Evolutionary conservation across 2,329 filamentous ascomycete genomes (phyloP), one percentile per base, ranked within the genome.

Genomic region (Davidsoniella eucalypti): DNA sequence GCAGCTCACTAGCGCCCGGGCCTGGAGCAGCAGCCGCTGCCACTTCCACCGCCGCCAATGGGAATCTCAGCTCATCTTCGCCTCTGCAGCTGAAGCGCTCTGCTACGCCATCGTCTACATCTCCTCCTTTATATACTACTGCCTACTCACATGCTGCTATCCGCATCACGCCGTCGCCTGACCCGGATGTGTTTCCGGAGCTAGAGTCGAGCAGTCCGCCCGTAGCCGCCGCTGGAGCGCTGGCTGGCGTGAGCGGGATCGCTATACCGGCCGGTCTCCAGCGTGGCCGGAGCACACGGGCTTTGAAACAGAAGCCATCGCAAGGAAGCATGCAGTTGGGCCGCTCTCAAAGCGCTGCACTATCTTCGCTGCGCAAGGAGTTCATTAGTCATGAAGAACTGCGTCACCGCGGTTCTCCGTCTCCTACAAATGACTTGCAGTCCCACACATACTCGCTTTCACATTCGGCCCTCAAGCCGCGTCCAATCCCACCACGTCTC

Each of bases 341-440:
- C 7, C 47, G 41, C 10, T 41, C 47, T 14, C 49, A 51, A 21
- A 37, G 42, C 9, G 50, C 50, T 5, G 44, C 50, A 18, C 12
- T 52, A 10, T 52, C 44, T 7, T 47, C 50, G 8, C 29, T 52
- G 25, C 47, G 51, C 25, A 44, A 44, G 18, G 51, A 52, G 43
- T 52, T 52, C 39, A 52, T 36, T 21, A 49, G 37, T 10, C 51
- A 52, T 46, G 51, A 52, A 7, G 49, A 50, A 17, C 14, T 50
- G n/a, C 41, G 42, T 16, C 16, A 33, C 16, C 49, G 49, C 9
- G 49, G 49, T 33, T 39, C 41, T 3, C 49, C 49, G 26, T 50
- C 49, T 33, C 49, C 42, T 7, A 43, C 40, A 6, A 21, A 43
- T 43, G 40, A 18, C 18, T 23, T 25, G 14, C 25, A 43, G 40